phyloP scores from a whole-genome alignment of 495 filamentous ascomycete species.

The Acidomyces sp. region DNA sequence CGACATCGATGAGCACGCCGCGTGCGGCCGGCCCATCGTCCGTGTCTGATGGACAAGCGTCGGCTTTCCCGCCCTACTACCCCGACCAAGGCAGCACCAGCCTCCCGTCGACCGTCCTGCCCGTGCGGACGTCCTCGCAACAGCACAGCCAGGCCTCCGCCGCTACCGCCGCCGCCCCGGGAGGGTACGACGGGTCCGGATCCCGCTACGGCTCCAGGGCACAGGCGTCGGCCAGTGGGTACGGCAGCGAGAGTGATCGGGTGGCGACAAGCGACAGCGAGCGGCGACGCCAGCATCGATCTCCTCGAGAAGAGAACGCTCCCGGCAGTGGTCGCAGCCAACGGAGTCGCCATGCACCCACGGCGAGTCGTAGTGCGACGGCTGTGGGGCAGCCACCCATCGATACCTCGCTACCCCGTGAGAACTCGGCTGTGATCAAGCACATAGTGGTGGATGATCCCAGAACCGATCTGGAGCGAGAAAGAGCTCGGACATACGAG shows the following conservation, averaged over 20 bases:
- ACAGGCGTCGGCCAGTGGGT: conserved; percentile 3
- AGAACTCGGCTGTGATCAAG: conserved; percentile 62
- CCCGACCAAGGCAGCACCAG: conserved; percentile 23
- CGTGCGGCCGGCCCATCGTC: conserved; percentile 30
- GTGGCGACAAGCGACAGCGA: conserved; percentile 20
- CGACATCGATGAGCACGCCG: conserved; percentile 30
- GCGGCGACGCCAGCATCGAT: conserved; percentile 29
- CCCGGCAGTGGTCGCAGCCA: conserved; percentile 29
- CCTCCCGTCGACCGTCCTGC: conserved; percentile 36
- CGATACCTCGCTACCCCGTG: conserved; percentile 41
- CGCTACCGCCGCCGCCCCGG: conserved; percentile 15
- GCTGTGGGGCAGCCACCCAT: conserved; percentile 27
- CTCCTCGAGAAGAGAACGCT: conserved; percentile 26
- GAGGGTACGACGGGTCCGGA: neutral
- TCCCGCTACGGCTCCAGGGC: conserved; percentile 7
- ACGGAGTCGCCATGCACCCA: conserved; percentile 23
- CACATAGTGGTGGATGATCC: conserved; percentile 68
- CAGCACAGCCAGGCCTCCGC: conserved; percentile 22
- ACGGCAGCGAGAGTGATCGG: conserved; percentile 20
- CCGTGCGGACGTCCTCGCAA: conserved; percentile 48
- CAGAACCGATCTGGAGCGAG: conserved; percentile 62
- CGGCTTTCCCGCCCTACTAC: conserved; percentile 20
- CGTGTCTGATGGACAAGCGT: too few species aligned
- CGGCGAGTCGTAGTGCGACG: conserved; percentile 33
- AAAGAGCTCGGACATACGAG: conserved; percentile 56